These are phyloP conservation scores for Scopulariopsis brevicaulis DNA, from an alignment of 2,329 filamentous ascomycete species.

Conservation along the genomic window DNA sequence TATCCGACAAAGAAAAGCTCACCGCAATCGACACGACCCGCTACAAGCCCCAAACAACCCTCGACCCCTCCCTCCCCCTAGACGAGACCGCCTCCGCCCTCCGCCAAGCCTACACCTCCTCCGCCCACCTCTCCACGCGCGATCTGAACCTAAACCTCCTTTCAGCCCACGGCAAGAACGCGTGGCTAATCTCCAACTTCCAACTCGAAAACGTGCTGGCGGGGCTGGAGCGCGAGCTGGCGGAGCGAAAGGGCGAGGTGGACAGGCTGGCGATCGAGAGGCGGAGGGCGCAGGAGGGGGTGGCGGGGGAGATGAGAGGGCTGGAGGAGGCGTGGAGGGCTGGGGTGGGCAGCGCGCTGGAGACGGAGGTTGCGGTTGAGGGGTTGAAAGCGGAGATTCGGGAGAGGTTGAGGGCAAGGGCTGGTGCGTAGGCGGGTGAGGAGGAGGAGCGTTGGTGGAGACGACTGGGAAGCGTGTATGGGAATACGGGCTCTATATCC, in stretches of 20 bases:
- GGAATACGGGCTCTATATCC: too few relatives aligned
- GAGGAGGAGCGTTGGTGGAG: not conserved
- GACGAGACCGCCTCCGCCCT: conserved; percentile 46
- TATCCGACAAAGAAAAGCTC: conserved; percentile 44
- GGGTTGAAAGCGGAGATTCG: conserved; percentile 55
- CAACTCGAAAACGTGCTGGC: conserved; percentile 59
- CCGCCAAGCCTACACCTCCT: conserved; percentile 36
- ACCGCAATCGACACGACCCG: conserved; percentile 62
- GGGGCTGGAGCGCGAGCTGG: conserved; percentile 63
- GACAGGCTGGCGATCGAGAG: conserved; percentile 64
- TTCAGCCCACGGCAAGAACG: conserved; percentile 74
- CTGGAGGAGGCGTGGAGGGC: conserved; percentile 71
- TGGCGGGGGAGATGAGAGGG: conserved; percentile 58
- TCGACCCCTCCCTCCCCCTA: conserved; percentile 14
- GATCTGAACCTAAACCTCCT: conserved; percentile 56
- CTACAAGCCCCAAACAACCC: conserved; percentile 64
- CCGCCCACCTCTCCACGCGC: conserved; percentile 39
- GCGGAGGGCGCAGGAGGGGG: conserved; percentile 57
- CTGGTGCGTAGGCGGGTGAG: not conserved
- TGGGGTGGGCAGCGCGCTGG: conserved; percentile 68
- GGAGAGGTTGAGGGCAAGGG: conserved; percentile 38
- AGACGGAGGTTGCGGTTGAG: conserved; percentile 79
- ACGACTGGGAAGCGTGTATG: too few relatives aligned
- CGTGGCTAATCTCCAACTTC: conserved; percentile 81
- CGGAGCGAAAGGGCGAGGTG: conserved; percentile 52